A percentile compares a stretch with the other conserved stretches of the same genome.
Evolutionary conservation across 108 stramenopile genomes (phyloP).

Genomic region (Chaetoceros muelleri): DNA sequence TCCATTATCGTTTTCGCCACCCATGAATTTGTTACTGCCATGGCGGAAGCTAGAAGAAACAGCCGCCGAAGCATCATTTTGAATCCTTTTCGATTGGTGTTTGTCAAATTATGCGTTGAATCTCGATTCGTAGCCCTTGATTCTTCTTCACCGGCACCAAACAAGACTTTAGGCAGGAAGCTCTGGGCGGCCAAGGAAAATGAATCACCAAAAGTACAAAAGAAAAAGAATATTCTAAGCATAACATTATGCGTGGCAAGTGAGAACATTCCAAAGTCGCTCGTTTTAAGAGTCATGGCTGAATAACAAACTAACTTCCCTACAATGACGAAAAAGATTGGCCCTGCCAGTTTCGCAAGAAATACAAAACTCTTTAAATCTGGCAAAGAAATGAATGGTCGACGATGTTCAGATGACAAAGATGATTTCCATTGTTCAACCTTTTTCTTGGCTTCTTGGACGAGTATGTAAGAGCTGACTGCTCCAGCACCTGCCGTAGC

Average conservation of each 20-base stretch:
- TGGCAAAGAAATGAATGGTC: constrained; percentile 56
- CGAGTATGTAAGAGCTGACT: constrained; percentile 32
- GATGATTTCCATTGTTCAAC: constrained; percentile 34
- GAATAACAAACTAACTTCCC: constrained; percentile 69
- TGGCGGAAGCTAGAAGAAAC: constrained; percentile 12
- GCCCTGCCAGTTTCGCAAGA: constrained; percentile 60
- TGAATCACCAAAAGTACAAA: constrained; percentile 83
- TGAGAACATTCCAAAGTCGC: constrained; percentile 56
- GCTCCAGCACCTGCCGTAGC: constrained; percentile 58
- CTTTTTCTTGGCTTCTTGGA: constrained; percentile 31
- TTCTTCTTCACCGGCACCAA: background rate
- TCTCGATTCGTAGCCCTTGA: background rate
- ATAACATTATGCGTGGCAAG: constrained; percentile 82
- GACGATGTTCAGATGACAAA: constrained; percentile 1
- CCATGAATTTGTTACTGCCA: constrained; percentile 15
- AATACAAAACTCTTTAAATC: constrained; percentile 36
- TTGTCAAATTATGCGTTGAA: constrained; percentile 5
- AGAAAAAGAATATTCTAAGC: constrained; percentile 89
- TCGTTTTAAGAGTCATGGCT: constrained; percentile 63
- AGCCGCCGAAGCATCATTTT: constrained; percentile 23
- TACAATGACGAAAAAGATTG: constrained; percentile 74
- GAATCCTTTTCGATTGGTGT: constrained; percentile 3
- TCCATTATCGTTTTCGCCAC: constrained; percentile 14
- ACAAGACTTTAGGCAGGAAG: constrained; percentile 69
- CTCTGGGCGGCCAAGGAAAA: constrained; percentile 79